phyloP scores from a whole-genome alignment of 306 rosid species.

The Cucurbita ficifolia region DNA sequence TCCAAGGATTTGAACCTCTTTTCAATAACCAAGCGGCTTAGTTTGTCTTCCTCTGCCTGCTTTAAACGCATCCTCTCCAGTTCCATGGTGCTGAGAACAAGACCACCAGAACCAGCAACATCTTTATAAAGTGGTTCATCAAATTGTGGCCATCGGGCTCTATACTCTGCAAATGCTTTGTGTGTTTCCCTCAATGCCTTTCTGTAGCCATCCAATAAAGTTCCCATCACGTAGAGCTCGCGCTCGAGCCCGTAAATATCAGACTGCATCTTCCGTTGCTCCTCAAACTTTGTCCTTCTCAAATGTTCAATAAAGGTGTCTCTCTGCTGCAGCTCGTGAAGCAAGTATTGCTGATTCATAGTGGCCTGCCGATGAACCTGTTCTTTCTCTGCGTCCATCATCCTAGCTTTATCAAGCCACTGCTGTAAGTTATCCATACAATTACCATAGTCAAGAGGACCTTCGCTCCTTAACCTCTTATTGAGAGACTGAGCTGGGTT shows the following conservation, averaged over 20 bases:
- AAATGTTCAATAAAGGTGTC: slow-evolving; percentile 35
- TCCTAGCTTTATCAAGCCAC: slow-evolving; percentile 54
- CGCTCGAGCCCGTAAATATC: slow-evolving; percentile 56
- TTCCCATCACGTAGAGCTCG: slow-evolving; percentile 60
- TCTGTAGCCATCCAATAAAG: slow-evolving; percentile 59
- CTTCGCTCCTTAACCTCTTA: slow-evolving; percentile 58
- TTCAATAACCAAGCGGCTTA: slow-evolving; percentile 22
- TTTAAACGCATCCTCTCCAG: slow-evolving; percentile 54
- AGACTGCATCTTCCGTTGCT: slow-evolving; percentile 42
- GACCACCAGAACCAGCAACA: slow-evolving; percentile 82
- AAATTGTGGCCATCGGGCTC: slow-evolving; percentile 39
- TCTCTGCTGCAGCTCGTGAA: slow-evolving; percentile 61
- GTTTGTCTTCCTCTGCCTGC: slow-evolving; percentile 76
- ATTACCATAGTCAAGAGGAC: slow-evolving; percentile 32
- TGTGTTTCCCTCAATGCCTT: slow-evolving; percentile 60
- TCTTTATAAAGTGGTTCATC: slow-evolving; percentile 82
- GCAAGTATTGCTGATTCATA: slow-evolving; percentile 34
- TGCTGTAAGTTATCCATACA: slow-evolving; percentile 53
- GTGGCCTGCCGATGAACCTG: slow-evolving; percentile 34
- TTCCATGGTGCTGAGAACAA: slow-evolving; percentile 65
- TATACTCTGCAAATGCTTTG: slow-evolving; percentile 50
- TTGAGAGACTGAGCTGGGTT: slow-evolving; percentile 30
- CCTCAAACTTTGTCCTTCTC: slow-evolving; percentile 53
- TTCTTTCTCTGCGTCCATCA: slow-evolving; percentile 41
- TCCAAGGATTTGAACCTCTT: slow-evolving; percentile 38